Base-by-base conservation (phyloP, 495 filamentous ascomycete species). In the Zalerion maritima region DNA sequence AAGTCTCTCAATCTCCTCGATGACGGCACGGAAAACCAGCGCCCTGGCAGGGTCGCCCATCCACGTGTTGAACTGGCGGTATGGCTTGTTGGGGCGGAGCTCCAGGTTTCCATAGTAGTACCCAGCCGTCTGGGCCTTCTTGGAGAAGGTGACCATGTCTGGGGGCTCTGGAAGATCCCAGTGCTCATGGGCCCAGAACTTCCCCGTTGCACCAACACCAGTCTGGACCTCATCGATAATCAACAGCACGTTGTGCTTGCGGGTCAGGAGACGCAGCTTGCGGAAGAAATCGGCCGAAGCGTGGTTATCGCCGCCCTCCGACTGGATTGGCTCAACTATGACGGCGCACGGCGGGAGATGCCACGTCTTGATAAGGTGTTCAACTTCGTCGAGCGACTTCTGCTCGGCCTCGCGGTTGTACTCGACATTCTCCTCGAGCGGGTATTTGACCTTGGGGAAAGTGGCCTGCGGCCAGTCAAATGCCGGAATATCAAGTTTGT, bases 161-260 rank as follows among this genome's bases (percentile, higher is more conserved):
- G 89, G 91, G 13, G 91, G 85, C 18, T 75, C 58, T 18, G 61
- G 44, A 28, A 96, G 65, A 52, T 78, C 62, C 89, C 89, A 97
- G 70, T 96, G 89, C 37, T 96, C 91, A 61, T 97, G 89, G 2
- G 91, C 89, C 89, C 89, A 97, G 75, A 96, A 96, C 51, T 81
- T 85, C 34, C 89, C 89, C 1, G 89, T 97, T 1, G 81, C 78
- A 40, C 89, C 89, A 20, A 97, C 78, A 52, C 89, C 89, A 10
- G 89, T 97, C 61, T 97, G 89, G 17, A 97, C 91, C 53, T 97
- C 89, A 55, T 97, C 89, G 35, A 97, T 87, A 50, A 97, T 97
- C 47, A 97, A 69, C 27, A 97, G 72, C 14, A 94, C 69, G 41
- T 76, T 69, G 60, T 85, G 78, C 49, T 78, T 81, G 58, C 75